phyloP scores from a whole-genome alignment of 768 basidiomycete species.

The Leccinum subgranulosum region DNA sequence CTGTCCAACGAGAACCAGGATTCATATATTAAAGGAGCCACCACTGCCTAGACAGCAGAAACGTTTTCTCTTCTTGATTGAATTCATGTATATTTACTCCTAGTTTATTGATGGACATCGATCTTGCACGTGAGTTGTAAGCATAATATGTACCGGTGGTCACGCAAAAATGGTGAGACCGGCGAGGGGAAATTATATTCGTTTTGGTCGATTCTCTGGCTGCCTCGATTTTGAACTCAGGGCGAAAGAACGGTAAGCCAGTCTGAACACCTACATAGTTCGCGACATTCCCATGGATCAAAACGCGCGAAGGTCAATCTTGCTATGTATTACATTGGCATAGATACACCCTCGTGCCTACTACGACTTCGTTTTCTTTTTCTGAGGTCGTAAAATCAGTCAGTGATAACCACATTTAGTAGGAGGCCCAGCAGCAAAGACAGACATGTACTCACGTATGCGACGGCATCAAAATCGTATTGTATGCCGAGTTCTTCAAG shows the following conservation, averaged over 20 bases:
- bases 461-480: slow-evolving; percentile 78
- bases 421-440: background rate
- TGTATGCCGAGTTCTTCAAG: slow-evolving; percentile 79
- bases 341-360: slow-evolving; percentile 6
- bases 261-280: background rate
- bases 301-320: background rate
- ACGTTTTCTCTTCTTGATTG: background rate
- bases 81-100: background rate
- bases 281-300: background rate
- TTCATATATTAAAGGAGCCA: slow-evolving; percentile 43
- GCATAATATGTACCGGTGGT: background rate
- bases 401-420: background rate
- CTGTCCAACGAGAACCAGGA: slow-evolving; percentile 71
- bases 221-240: background rate
- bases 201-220: background rate
- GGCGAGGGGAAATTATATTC: background rate
- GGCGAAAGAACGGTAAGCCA: background rate
- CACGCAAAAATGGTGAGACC: background rate
- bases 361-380: slow-evolving; percentile 36
- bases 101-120: background rate
- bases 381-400: slow-evolving; percentile 13
- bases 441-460: slow-evolving; percentile 62
- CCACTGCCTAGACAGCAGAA: slow-evolving; percentile 9
- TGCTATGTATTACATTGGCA: background rate
- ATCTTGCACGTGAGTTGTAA: background rate